phyloP scores from a whole-genome alignment of 345 rosid species.

The Eucalyptus sideroxylon region DNA sequence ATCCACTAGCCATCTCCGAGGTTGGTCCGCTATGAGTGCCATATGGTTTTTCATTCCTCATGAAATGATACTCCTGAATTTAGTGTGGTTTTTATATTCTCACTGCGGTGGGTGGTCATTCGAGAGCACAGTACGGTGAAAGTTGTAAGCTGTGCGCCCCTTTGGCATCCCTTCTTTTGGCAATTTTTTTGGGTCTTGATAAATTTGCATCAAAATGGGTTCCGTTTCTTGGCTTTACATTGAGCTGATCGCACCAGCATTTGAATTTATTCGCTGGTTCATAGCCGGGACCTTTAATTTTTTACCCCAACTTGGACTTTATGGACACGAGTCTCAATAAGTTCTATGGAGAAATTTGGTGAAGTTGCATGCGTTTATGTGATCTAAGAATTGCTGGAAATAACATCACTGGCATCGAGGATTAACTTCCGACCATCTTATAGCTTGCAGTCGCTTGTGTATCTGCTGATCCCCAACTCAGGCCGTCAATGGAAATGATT shows the following conservation, averaged over 20 bases:
- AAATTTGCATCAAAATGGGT: background rate
- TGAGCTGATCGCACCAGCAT: background rate
- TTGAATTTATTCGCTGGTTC: background rate
- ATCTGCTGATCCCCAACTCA: background rate
- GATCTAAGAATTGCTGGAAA: background rate
- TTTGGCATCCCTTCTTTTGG: background rate
- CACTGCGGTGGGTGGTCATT: background rate
- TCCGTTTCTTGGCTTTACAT: background rate
- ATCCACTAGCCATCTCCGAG: background rate
- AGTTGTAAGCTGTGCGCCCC: background rate
- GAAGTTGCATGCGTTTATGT: background rate
- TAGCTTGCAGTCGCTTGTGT: background rate
- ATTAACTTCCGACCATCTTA: too few relatives aligned
- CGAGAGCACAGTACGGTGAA: too few relatives aligned
- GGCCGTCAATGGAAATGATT: background rate
- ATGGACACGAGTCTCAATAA: background rate
- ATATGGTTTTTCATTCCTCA: background rate
- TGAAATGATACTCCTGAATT: background rate
- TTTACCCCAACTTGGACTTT: background rate
- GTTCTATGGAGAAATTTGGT: constrained; percentile 2
- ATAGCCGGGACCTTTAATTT: background rate
- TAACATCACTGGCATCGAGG: background rate
- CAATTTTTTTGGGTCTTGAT: background rate
- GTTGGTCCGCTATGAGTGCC: background rate
- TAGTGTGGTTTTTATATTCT: background rate